Base-by-base conservation (phyloP, 495 filamentous ascomycete species). In the Aspergillus indologenus region DNA sequence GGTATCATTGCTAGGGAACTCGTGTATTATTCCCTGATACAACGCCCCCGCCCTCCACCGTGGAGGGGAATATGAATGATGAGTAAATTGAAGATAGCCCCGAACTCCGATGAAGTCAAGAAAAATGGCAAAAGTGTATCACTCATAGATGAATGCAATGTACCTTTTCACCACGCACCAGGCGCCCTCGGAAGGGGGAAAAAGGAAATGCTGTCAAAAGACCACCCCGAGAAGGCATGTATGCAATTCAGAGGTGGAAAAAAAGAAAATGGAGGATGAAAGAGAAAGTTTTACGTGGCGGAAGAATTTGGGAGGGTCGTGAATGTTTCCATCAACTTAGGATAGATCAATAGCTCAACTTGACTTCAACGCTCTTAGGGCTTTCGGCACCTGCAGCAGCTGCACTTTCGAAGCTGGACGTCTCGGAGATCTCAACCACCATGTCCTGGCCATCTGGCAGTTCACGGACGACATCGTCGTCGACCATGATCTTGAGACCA, bases 371-470 rank as follows among this genome's bases (percentile, higher is more conserved):
- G 5, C 65, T 58, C 8, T 47, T 63, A 5, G 63, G 45, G 9
- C 61, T 53, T 20, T 60, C 60, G 40, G 54, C 40, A n/a, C 22
- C 46, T 54, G 47, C 46, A 19, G 46, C 49, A 5, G 52, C 34
- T 0, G 61, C 23, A 49, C 22, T 54, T 11, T 66, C 56, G 21
- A 57, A 47, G 15, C 24, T 57, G 1, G 67, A 61, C n/a, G 66
- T 43, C 51, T 84, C 78, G 45, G 68, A 70, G 61, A 88, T 80
- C 64, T 87, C 85, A 53, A 81, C 83, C 29, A 81, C 80, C 86
- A 98, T 92, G 65, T 96, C 93, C 66, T 97, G 90, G 8, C 92
- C 91, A 73, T 98, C 94, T 0, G 86, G 80, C 17, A 98, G 79
- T 69, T 92, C 88, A n/a, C 82, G 82, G 19, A 98, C 85, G 26